Base-by-base conservation (phyloP, 2,329 filamentous ascomycete species). In the Chlorencoelia australis region DNA sequence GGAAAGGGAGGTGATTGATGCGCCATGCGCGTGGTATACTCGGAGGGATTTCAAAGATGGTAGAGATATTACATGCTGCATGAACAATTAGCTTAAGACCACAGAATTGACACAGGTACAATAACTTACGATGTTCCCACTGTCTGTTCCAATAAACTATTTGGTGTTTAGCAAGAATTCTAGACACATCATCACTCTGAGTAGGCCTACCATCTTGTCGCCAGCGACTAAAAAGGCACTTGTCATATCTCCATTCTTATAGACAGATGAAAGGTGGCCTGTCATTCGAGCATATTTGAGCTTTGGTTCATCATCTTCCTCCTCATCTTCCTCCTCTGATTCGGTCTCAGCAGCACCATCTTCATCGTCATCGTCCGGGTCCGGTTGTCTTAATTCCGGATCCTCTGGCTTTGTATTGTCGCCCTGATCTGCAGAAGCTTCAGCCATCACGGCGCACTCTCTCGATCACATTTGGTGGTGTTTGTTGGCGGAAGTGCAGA, bases 191-290 rank as follows among this genome's bases (percentile, higher is more conserved):
- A 33, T 33, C 13, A 10, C 7, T 20, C 5, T 7, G 6, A n/a
- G 39, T 25, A 28, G 39, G 38, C 67, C 52, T 69, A 89, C 85
- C 89, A 96, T 94, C 66, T 96, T 96, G 67, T 98, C 89, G 35
- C 89, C 89, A 26, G 83, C 83, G 33, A 94, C 85, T 33, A 93
- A 64, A 57, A 94, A 94, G 7, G 84, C 69, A 60, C 88, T 95
- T 17, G 89, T 95, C 49, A 87, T 85, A 70, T 98, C 91, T 50
- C 86, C 88, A 64, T 94, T 94, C 40, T 87, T 79, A 64, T 98
- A 98, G 21, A 95, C 74, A 28, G 81, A 67, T 17, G 73, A 76
- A 43, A 98, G 65, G 52, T 81, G 79, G 42, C 79, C 80, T 6
- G 91, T 96, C 49, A 96, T 64, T 32, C 86, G 81, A 33, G 81